Conservation (phyloP, 192 early-diverging fungal species). For the Backusella parvicylindrica region DNA sequence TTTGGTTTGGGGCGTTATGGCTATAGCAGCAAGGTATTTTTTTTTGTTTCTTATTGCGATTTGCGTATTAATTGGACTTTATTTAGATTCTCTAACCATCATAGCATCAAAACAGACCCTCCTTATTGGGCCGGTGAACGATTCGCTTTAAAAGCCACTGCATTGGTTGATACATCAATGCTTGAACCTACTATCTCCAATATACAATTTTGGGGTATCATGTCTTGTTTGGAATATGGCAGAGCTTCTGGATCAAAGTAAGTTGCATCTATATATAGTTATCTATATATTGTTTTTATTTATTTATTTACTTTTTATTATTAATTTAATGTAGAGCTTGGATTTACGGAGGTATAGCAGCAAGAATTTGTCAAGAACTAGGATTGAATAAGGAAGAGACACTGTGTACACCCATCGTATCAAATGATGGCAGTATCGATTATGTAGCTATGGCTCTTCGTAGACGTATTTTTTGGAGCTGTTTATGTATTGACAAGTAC, state of each 20-base stretch:
- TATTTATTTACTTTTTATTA: not conserved
- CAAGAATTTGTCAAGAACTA: conserved; percentile 46
- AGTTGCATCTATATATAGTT: not conserved
- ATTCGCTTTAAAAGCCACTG: conserved; percentile 41
- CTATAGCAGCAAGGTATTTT: conserved; percentile 39
- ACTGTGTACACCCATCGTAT: conserved; percentile 22
- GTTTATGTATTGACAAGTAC: conserved; percentile 46
- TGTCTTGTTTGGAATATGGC: conserved; percentile 30
- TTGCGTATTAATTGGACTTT: not conserved
- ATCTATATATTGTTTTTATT: not conserved
- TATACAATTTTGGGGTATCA: conserved; percentile 40
- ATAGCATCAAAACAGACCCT: conserved; percentile 39
- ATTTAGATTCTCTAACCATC: conserved; percentile 40
- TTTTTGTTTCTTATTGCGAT: not conserved
- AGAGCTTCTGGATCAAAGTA: conserved; percentile 27
- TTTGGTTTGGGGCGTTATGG: conserved; percentile 44
- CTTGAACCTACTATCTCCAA: conserved; percentile 41
- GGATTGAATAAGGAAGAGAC: conserved; percentile 48
- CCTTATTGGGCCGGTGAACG: conserved; percentile 47
- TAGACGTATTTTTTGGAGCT: conserved; percentile 50
- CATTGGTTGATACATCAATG: conserved; percentile 36
- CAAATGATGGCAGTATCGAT: conserved; percentile 39
- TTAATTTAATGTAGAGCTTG: conserved; percentile 36
- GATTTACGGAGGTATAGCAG: conserved; percentile 52
- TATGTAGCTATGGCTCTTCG: conserved; percentile 31